These are phyloP conservation scores for Penicillium roqueforti DNA, from an alignment of 495 filamentous ascomycete genomes.

Conservation along the genomic window DNA sequence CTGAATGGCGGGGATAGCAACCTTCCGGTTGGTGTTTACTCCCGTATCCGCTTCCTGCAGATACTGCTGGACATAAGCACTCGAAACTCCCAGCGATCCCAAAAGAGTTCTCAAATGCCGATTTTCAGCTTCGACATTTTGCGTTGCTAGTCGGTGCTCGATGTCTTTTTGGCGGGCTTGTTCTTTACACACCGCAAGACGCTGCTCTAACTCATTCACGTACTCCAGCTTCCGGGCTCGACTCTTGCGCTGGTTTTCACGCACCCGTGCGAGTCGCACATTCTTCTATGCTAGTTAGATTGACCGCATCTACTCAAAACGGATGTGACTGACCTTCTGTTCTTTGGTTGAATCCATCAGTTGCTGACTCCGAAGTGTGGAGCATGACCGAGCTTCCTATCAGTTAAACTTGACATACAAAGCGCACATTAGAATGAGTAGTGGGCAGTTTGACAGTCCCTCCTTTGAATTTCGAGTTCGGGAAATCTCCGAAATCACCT, in stretches of 20 bases:
- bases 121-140: constrained; percentile 41
- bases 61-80: constrained; percentile 29
- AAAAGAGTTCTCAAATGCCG: constrained; percentile 28
- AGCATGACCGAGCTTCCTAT: background rate
- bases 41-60: constrained; percentile 21
- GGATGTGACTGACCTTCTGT: background rate
- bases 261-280: constrained; percentile 40
- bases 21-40: constrained; percentile 24
- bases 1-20: constrained; percentile 38
- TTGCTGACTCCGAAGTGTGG: background rate
- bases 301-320: no score
- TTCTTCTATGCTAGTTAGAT: constrained; percentile 25
- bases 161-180: constrained; percentile 34
- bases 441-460: background rate
- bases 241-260: constrained; percentile 81
- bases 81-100: constrained; percentile 24
- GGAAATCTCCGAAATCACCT: no score
- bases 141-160: constrained; percentile 32
- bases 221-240: constrained; percentile 75
- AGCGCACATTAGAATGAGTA: background rate
- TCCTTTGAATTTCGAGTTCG: background rate
- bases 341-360: constrained; percentile 1
- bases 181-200: constrained; percentile 55
- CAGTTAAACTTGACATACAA: background rate
- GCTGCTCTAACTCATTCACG: constrained; percentile 63